Evolutionary conservation across 345 rosid genomes (phyloP).

Genomic region (Citrus cavaleriei): DNA sequence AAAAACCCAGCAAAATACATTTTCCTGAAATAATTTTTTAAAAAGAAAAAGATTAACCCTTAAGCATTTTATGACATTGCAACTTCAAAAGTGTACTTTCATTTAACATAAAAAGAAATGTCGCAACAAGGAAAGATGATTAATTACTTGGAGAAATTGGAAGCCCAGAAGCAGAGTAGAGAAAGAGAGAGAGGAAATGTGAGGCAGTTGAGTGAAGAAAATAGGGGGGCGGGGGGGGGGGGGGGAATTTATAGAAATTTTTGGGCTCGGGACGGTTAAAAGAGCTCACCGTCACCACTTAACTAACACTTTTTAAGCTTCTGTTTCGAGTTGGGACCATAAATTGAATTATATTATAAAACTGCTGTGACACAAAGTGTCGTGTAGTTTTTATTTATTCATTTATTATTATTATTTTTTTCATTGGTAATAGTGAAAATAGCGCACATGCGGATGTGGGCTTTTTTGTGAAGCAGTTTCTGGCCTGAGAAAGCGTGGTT

Average conservation of each 20-base stretch:
- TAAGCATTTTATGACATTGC: background rate
- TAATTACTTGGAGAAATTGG: conserved; percentile 27
- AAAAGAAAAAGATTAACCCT: background rate
- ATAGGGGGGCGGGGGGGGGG: conserved; percentile 11
- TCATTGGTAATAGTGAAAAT: background rate
- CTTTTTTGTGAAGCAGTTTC: background rate
- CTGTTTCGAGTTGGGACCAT: conserved; percentile 33
- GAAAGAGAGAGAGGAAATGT: conserved; percentile 12
- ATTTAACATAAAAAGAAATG: conserved; percentile 10
- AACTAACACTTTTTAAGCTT: conserved; percentile 25
- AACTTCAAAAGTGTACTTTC: background rate
- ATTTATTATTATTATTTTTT: no score
- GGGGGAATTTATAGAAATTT: conserved; percentile 50
- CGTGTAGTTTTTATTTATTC: background rate
- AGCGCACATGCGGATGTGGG: conserved; percentile 21
- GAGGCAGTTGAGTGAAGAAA: conserved; percentile 40
- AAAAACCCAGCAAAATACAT: conserved; percentile 45
- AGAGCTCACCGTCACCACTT: background rate
- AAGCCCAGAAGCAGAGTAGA: conserved; percentile 5
- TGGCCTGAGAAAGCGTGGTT: conserved; percentile 27
- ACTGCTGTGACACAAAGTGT: conserved; percentile 9
- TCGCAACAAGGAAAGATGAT: conserved; percentile 10
- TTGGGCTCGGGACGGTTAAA: background rate
- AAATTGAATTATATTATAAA: background rate
- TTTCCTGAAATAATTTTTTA: conserved; percentile 25